A percentile compares a stretch with the other conserved stretches of the same genome.
Evolutionary conservation across 257 asterid species (phyloP).

Genomic region (Plantago elongata): DNA sequence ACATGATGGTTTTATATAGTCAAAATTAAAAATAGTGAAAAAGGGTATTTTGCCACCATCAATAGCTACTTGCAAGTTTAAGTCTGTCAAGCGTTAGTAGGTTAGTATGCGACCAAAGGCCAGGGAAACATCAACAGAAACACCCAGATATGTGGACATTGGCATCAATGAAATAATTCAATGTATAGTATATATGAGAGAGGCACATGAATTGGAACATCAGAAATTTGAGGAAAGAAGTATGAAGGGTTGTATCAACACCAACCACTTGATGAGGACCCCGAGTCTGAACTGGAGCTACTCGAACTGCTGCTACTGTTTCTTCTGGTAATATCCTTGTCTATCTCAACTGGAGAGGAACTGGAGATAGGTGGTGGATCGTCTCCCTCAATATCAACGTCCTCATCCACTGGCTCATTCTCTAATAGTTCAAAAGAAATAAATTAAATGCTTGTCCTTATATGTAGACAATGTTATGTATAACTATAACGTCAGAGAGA

Average conservation of each 20-base stretch:
- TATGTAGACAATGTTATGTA: neutral
- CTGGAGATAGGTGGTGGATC: conserved; percentile 67
- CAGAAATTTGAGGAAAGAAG: conserved; percentile 1
- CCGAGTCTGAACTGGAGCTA: conserved; percentile 70
- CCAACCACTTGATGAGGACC: conserved; percentile 63
- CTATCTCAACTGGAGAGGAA: conserved; percentile 52
- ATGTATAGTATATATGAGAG: neutral
- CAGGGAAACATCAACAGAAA: neutral
- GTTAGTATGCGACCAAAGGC: neutral
- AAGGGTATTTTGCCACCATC: neutral
- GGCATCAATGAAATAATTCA: neutral
- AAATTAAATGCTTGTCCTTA: conserved; percentile 1
- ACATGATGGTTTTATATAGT: neutral
- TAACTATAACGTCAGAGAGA: neutral
- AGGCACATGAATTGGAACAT: neutral
- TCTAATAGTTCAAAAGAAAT: conserved; percentile 30
- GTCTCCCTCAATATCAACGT: conserved; percentile 69
- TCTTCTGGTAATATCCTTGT: conserved; percentile 42
- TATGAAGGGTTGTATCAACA: conserved; percentile 20
- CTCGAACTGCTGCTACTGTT: conserved; percentile 65
- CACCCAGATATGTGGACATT: neutral
- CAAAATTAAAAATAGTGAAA: neutral
- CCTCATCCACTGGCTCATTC: conserved; percentile 61
- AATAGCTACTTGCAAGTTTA: neutral
- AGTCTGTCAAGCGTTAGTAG: neutral